Conservation (phyloP, 805 yeast species). For the Candida takata region DNA sequence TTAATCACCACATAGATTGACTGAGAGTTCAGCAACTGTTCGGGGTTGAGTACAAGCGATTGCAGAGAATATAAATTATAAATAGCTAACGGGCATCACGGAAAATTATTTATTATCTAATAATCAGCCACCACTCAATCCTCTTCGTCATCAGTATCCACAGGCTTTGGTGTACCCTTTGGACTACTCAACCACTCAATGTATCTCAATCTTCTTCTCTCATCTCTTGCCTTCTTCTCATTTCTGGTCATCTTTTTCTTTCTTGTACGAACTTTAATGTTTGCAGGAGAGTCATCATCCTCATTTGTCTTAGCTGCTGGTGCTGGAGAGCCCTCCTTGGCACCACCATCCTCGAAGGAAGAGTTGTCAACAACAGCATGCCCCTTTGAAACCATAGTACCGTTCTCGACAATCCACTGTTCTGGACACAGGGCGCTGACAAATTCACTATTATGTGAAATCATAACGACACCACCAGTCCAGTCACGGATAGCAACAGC, state of each 20-base stretch:
- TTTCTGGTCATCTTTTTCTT: slow-evolving; percentile 98
- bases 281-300: slow-evolving; percentile 90
- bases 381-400: slow-evolving; percentile 81
- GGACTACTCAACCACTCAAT: slow-evolving; percentile 93
- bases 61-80: no score
- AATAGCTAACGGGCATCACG: no score
- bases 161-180: slow-evolving; percentile 95
- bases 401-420: slow-evolving; percentile 96
- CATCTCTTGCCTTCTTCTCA: slow-evolving; percentile 85
- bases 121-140: slow-evolving; percentile 10
- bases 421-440: slow-evolving; percentile 98
- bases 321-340: slow-evolving; percentile 43
- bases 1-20: no score
- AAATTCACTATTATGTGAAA: slow-evolving; percentile 94
- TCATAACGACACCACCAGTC: slow-evolving; percentile 98
- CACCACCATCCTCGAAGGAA: slow-evolving; percentile 76
- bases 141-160: slow-evolving; percentile 91
- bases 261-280: slow-evolving; percentile 85
- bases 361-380: slow-evolving; percentile 64
- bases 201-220: slow-evolving; percentile 90
- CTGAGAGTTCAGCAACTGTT: no score
- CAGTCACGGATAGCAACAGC: slow-evolving; percentile 98
- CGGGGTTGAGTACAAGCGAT: no score
- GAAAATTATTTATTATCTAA: no score
- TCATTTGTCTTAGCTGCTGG: slow-evolving; percentile 40